Evolutionary conservation across 2,329 filamentous ascomycete genomes (phyloP), one percentile per base, ranked within the genome.

Genomic region (Ascosphaera aggregata): DNA sequence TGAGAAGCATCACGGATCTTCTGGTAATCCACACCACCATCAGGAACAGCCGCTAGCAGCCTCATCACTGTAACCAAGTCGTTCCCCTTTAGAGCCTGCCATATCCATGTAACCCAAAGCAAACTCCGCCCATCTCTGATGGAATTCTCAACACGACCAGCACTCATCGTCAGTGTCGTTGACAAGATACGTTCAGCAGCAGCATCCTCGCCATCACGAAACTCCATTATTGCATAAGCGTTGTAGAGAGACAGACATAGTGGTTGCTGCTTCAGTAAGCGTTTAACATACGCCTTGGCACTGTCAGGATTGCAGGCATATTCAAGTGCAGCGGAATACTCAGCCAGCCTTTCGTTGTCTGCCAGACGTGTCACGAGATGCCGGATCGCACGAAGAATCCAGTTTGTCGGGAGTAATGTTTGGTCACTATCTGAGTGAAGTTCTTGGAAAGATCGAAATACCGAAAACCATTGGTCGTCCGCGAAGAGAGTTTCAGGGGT

Each of bases 211-310:
- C 65, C 69, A 20, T 65, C 66, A 1, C 62, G 60, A 45, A 58
- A 64, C 54, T 92, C 80, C 2, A 82, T 70, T 11, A 81, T 57
- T 0, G 77, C 80, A 49, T 86, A 92, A 0, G 74, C 71, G 46
- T 82, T 78, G 55, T 91, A 94, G 0, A 94, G 60, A 11, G 64
- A 60, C 2, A 80, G 53, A 46, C 72, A 76, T 1, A 69, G 63
- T 0, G 73, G 63, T 40, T 71, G 68, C 37, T 64, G 65, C 50
- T 79, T 86, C n/a, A 94, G 56, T 0, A 92, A 59, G 4, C 58
- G 56, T 48, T 81, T 92, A 0, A 81, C 80, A 4, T 66, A 62
- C 50, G 81, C 91, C 46, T 70, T 76, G 18, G 73, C 69, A 2
- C 57, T 61, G 1, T 54, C 49, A 0, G 66, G 60, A 34, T 73